Evolutionary conservation across 2,329 filamentous ascomycete genomes (phyloP), one percentile per base, ranked within the genome.

Genomic region (Diaporthe longicolla): DNA sequence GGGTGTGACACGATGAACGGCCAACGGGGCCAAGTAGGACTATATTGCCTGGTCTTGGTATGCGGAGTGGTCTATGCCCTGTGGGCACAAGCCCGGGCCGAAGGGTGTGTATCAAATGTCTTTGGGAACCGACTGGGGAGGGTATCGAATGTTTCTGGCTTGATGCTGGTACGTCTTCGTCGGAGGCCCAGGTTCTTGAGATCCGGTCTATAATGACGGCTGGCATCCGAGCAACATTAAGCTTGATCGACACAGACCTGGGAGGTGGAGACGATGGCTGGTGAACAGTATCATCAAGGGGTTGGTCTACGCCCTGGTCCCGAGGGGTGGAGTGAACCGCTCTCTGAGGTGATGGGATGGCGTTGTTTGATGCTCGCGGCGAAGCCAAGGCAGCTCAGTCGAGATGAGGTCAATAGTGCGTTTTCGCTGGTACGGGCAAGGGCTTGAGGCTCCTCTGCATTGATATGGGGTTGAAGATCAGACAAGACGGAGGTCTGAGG

Each of bases 221-320:
- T 80, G 84, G 88, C 88, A 90, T 89, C 82, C 85, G 87, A 84
- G 83, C 87, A 85, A 82, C 84, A 87, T 86, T 79, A 79, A 82
- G 78, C 76, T 81, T 79, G 81, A 79, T 81, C 78, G 55, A 52
- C 52, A n/a, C 32, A 40, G 59, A 54, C 63, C 54, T 55, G 50
- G 66, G n/a, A 76, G 72, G 76, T 77, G 61, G 70, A 48, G 59
- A 63, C 61, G 45, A 52, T 66, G 61, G 58, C 63, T 63, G 66
- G 29, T 70, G 71, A 15, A 21, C 54, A 11, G 65, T 71, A 32
- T 71, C 70, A 63, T 71, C 66, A 73, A 58, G 59, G 65, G 54
- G 29, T 40, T 69, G 58, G 48, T 35, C 45, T 52, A 61, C 52
- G 66, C n/a, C 32, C 57, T 61, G 59, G 29, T 45, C 29, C 37